phyloP scores from a whole-genome alignment of 306 rosid species.

The Vigna nakashimae region DNA sequence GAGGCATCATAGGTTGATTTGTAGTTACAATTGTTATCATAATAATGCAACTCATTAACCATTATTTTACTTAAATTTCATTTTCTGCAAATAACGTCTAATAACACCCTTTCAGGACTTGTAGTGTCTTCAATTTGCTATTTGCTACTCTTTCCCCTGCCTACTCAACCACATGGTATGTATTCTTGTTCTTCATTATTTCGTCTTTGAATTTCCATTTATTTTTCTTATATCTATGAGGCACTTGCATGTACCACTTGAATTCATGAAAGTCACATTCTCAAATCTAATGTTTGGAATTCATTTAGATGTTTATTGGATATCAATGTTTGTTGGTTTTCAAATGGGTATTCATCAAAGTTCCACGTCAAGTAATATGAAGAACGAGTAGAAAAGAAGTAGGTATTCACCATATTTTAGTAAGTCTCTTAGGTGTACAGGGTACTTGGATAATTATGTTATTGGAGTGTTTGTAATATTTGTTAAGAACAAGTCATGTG shows the following conservation, averaged over 20 bases:
- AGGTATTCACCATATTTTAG: no score
- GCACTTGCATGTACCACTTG: not conserved
- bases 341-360: no score
- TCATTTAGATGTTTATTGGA: no score
- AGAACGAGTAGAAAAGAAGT: no score
- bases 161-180: constrained; percentile 46
- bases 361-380: no score
- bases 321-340: no score
- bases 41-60: not conserved
- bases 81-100: not conserved
- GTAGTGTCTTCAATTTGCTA: constrained; percentile 49
- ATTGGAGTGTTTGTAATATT: no score
- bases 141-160: constrained; percentile 62
- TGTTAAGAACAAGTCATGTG: no score
- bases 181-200: not conserved
- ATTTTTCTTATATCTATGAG: no score
- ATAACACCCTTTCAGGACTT: constrained; percentile 45
- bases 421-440: no score
- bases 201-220: not conserved
- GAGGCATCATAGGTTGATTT: constrained; percentile 54
- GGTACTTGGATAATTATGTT: no score
- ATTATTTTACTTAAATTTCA: not conserved
- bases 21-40: not conserved
- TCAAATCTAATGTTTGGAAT: no score
- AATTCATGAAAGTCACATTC: not conserved